phyloP scores from a whole-genome alignment of 805 yeast genomes.

The Starmerella roubikii region DNA sequence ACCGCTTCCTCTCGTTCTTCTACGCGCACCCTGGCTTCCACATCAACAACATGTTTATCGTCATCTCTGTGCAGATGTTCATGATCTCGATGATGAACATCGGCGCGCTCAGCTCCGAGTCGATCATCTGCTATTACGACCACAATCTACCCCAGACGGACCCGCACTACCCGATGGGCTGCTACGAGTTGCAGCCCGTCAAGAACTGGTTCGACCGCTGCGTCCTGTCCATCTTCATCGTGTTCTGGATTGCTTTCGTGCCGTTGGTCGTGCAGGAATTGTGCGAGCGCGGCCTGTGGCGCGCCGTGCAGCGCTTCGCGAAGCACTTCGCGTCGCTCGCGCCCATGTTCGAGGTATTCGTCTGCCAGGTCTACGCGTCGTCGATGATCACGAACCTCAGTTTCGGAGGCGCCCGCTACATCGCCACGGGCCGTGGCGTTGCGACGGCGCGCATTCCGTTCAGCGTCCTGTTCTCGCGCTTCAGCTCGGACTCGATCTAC shows the following conservation, averaged over 20 bases:
- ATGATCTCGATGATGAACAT: conserved; percentile 66
- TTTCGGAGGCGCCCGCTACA: conserved; percentile 84
- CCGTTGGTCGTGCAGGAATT: conserved; percentile 81
- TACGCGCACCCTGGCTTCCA: conserved; percentile 98
- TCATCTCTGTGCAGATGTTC: conserved; percentile 74
- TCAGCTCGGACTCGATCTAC: conserved; percentile 64
- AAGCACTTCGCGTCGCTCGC: conserved; percentile 71
- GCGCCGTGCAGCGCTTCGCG: conserved; percentile 55
- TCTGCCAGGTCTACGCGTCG: conserved; percentile 80
- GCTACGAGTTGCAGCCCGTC: conserved; percentile 77
- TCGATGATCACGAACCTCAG: conserved; percentile 62
- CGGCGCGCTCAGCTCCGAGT: conserved; percentile 64
- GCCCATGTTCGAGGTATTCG: conserved; percentile 89
- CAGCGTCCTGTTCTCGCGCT: conserved; percentile 56
- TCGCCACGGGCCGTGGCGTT: conserved; percentile 88
- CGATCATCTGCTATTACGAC: conserved; percentile 54
- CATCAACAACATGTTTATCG: conserved; percentile 75
- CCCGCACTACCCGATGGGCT: conserved; percentile 62
- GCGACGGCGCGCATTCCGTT: conserved; percentile 75
- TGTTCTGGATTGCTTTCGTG: conserved; percentile 80
- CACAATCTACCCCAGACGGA: conserved; percentile 60
- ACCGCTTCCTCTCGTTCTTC: conserved; percentile 79
- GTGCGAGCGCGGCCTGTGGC: conserved; percentile 71
- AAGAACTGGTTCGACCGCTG: conserved; percentile 80
- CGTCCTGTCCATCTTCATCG: conserved; percentile 79